phyloP scores from a whole-genome alignment of 768 basidiomycete species.

The Rhizopogon salebrosus region DNA sequence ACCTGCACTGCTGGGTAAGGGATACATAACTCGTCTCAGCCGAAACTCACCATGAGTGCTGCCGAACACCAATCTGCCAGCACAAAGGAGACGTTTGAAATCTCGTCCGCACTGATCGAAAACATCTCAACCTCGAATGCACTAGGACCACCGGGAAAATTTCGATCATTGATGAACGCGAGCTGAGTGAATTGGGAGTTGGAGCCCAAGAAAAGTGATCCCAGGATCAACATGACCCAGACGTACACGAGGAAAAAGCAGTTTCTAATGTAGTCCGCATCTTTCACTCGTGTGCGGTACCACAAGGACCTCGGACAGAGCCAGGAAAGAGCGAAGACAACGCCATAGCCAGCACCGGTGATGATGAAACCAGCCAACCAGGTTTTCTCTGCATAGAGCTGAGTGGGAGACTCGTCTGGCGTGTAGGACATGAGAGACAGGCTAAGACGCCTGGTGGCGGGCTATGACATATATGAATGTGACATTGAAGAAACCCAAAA shows the following conservation, averaged over 20 bases:
- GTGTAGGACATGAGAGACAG: not conserved
- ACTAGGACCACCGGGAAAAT: slow-evolving; percentile 22
- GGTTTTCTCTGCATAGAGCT: slow-evolving; percentile 20
- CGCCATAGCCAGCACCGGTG: slow-evolving; percentile 21
- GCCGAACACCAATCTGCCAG: slow-evolving; percentile 25
- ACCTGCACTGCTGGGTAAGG: slow-evolving; percentile 8
- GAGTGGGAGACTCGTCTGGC: slow-evolving; percentile 3
- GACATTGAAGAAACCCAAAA: too few relatives aligned
- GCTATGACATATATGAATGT: too few relatives aligned
- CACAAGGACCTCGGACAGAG: slow-evolving; percentile 18
- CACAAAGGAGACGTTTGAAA: slow-evolving; percentile 21
- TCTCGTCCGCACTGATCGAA: slow-evolving; percentile 19
- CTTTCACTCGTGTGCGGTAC: slow-evolving; percentile 11
- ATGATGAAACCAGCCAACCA: slow-evolving; percentile 24
- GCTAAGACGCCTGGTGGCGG: too few relatives aligned
- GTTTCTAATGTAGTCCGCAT: slow-evolving; percentile 11
- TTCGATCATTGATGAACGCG: slow-evolving; percentile 24
- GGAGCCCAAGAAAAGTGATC: slow-evolving; percentile 21
- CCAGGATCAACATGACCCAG: slow-evolving; percentile 16
- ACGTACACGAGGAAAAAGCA: slow-evolving; percentile 19
- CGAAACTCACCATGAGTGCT: slow-evolving; percentile 16
- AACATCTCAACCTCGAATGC: slow-evolving; percentile 21
- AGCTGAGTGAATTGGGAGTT: slow-evolving; percentile 24
- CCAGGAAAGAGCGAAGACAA: slow-evolving; percentile 19
- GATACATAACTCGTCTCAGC: not conserved